These are phyloP conservation scores for Teunomyces barrocoloradensis DNA, from an alignment of 805 yeast genomes.

Conservation along the genomic window DNA sequence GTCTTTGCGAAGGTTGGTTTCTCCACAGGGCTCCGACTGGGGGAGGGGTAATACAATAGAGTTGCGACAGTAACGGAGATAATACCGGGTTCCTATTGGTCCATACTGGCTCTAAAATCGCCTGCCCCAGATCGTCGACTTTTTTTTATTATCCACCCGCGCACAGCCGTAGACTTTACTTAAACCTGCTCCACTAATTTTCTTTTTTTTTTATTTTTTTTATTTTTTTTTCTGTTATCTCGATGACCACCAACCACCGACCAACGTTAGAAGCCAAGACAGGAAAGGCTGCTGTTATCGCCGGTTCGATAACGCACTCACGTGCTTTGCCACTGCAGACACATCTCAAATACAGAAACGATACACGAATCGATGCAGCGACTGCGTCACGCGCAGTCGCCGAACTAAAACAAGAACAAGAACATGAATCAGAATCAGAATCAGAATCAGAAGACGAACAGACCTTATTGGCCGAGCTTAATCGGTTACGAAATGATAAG, in stretches of 20 bases:
- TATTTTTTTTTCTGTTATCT: not conserved
- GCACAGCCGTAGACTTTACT: too few relatives aligned
- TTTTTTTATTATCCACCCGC: too few relatives aligned
- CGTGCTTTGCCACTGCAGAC: constrained; percentile 32
- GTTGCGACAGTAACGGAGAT: too few relatives aligned
- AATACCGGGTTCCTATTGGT: too few relatives aligned
- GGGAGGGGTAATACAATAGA: too few relatives aligned
- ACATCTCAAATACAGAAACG: constrained; percentile 29
- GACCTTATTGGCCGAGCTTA: constrained; percentile 4
- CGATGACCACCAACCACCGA: constrained; percentile 43
- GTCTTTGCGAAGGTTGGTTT: too few relatives aligned
- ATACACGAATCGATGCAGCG: constrained; percentile 16
- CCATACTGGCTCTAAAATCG: too few relatives aligned
- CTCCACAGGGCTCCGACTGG: too few relatives aligned
- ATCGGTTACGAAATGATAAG: not conserved
- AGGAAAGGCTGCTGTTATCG: constrained; percentile 31
- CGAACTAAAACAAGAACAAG: constrained; percentile 18
- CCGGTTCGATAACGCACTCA: constrained; percentile 35
- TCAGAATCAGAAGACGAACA: constrained; percentile 5
- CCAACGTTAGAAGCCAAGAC: constrained; percentile 42
- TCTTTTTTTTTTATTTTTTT: not conserved
- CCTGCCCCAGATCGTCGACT: too few relatives aligned
- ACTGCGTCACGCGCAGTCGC: constrained; percentile 19
- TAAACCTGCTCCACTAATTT: too few relatives aligned
- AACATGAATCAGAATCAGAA: not conserved